Evolutionary conservation across 2,329 filamentous ascomycete species (phyloP).

Genomic region (Sodiomyces alkalinus): DNA sequence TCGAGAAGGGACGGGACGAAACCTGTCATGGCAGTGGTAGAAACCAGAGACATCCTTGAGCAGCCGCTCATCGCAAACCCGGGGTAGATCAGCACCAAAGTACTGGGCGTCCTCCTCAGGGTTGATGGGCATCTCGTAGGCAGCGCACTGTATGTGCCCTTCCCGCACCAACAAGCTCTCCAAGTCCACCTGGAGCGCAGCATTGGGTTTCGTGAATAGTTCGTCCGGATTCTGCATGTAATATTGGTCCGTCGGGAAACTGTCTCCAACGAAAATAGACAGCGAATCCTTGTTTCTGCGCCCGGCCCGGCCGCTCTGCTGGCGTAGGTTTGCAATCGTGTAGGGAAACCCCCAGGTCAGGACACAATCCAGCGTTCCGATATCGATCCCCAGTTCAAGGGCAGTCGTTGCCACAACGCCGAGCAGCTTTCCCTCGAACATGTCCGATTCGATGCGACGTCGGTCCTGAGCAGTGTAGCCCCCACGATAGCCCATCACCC

Average conservation of each 20-base stretch:
- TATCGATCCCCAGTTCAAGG: slow-evolving; percentile 86
- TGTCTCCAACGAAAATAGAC: slow-evolving; percentile 77
- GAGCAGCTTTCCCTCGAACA: slow-evolving; percentile 90
- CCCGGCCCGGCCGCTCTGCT: slow-evolving; percentile 88
- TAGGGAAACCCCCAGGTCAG: slow-evolving; percentile 91
- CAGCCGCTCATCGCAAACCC: slow-evolving; percentile 61
- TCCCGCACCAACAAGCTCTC: slow-evolving; percentile 81
- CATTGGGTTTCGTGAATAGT: slow-evolving; percentile 83
- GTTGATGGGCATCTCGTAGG: slow-evolving; percentile 86
- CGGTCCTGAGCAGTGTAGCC: slow-evolving; percentile 89
- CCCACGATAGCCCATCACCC: slow-evolving; percentile 91
- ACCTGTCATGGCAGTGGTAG: slow-evolving; percentile 80
- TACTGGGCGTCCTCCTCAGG: slow-evolving; percentile 60
- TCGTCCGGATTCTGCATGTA: slow-evolving; percentile 96
- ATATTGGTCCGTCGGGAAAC: slow-evolving; percentile 81
- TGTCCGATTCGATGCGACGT: slow-evolving; percentile 76
- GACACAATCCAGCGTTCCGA: slow-evolving; percentile 85
- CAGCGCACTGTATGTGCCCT: slow-evolving; percentile 90
- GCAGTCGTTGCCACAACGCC: slow-evolving; percentile 91
- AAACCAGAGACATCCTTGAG: slow-evolving; percentile 62
- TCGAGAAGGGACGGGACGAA: slow-evolving; percentile 69
- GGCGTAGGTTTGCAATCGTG: slow-evolving; percentile 83
- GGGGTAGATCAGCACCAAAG: slow-evolving; percentile 59
- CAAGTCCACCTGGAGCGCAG: slow-evolving; percentile 80
- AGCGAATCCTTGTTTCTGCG: slow-evolving; percentile 86